phyloP scores from a whole-genome alignment of 2,329 filamentous ascomycete genomes.

The Arthrocladium fulminans region DNA sequence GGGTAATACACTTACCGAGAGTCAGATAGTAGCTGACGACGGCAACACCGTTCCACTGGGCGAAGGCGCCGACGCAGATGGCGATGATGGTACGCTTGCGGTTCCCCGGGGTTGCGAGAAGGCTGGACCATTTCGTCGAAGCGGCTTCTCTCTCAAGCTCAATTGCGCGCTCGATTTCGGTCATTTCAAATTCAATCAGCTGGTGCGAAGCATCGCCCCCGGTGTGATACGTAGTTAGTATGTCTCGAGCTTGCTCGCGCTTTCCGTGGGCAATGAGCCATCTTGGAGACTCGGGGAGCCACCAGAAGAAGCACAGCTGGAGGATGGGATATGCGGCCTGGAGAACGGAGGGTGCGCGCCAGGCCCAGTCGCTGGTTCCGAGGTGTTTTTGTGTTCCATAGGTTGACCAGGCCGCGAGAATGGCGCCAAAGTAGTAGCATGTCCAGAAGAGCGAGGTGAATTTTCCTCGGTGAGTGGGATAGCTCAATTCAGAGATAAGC shows the following conservation, averaged over 20 bases:
- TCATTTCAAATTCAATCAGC: slow-evolving; percentile 24
- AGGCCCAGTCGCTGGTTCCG: slow-evolving; percentile 21
- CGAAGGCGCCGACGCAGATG: slow-evolving; percentile 45
- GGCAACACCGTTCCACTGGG: slow-evolving; percentile 48
- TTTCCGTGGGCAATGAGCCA: slow-evolving; percentile 24
- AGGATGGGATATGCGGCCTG: slow-evolving; percentile 14
- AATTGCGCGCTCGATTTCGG: slow-evolving; percentile 21
- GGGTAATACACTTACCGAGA: too few relatives aligned
- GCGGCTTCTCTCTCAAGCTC: slow-evolving; percentile 18
- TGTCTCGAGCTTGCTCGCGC: slow-evolving; percentile 16
- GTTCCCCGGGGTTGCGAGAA: slow-evolving; percentile 51
- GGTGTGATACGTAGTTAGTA: slow-evolving; percentile 22
- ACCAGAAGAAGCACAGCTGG: slow-evolving; percentile 18
- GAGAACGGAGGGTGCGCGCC: slow-evolving; percentile 24
- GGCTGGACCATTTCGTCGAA: slow-evolving; percentile 44
- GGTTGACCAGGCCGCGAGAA: slow-evolving; percentile 26
- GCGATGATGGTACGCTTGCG: slow-evolving; percentile 47
- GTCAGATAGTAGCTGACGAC: slow-evolving; percentile 34
- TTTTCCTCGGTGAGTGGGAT: slow-evolving; percentile 22
- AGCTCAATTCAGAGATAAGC: slow-evolving; percentile 23
- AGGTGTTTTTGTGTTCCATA: slow-evolving; percentile 25
- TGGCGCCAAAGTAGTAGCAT: slow-evolving; percentile 11
- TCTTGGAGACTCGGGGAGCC: slow-evolving; percentile 22
- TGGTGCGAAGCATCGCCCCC: slow-evolving; percentile 16
- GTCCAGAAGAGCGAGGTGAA: slow-evolving; percentile 17